Conservation (phyloP, 495 filamentous ascomycete genomes). For the Patellaria atrata region DNA sequence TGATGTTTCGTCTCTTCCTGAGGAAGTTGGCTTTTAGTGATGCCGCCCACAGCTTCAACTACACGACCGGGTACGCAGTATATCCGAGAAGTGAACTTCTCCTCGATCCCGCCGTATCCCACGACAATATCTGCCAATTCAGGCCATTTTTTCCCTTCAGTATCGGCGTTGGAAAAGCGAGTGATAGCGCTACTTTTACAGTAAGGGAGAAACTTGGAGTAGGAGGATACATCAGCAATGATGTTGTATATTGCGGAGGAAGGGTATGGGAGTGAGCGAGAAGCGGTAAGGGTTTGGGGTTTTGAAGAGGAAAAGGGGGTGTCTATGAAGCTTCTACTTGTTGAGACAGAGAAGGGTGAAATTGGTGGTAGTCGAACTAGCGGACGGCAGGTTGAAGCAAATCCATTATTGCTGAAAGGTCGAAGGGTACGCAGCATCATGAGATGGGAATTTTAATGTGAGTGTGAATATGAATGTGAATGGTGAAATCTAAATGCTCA, state of each 20-base stretch:
- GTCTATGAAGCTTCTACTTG: too few relatives aligned
- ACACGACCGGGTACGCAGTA: constrained; percentile 50
- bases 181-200: constrained; percentile 60
- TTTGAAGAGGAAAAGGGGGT: constrained; percentile 14
- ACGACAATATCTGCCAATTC: constrained; percentile 64
- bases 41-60: constrained; percentile 71
- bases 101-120: constrained; percentile 68
- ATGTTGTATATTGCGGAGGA: constrained; percentile 56
- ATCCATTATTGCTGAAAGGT: too few relatives aligned
- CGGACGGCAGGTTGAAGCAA: too few relatives aligned
- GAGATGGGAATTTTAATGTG: constrained; percentile 5
- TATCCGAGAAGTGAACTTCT: constrained; percentile 62
- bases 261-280: constrained; percentile 68
- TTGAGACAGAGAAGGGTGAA: too few relatives aligned
- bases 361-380: too few relatives aligned
- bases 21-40: constrained; percentile 31
- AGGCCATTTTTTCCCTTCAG: constrained; percentile 40
- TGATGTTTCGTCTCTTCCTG: constrained; percentile 27
- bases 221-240: constrained; percentile 71
- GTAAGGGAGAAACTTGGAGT: constrained; percentile 76
- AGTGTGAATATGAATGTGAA: too few relatives aligned
- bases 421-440: constrained; percentile 23
- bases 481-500: neutral
- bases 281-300: constrained; percentile 49
- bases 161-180: constrained; percentile 33